Conservation (phyloP, 2,329 filamentous ascomycete species). For the Fusarium incarnatum region DNA sequence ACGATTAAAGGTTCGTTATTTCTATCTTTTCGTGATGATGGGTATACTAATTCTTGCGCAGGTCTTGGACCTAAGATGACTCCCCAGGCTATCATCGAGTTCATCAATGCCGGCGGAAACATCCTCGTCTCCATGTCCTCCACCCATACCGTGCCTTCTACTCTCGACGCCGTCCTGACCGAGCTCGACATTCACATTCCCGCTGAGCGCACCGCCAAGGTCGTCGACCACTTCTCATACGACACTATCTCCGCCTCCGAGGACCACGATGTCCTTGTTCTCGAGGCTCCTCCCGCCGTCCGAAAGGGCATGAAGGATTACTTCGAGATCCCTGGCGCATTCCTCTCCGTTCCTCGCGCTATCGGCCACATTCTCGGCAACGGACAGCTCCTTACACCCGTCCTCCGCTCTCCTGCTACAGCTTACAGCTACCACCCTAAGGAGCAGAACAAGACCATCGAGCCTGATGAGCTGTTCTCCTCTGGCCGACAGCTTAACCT, state of each 20-base stretch:
- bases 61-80: slow-evolving; percentile 90
- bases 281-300: slow-evolving; percentile 74
- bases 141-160: slow-evolving; percentile 74
- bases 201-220: slow-evolving; percentile 82
- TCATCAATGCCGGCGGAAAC: slow-evolving; percentile 92
- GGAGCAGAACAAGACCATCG: slow-evolving; percentile 76
- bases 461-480: slow-evolving; percentile 82
- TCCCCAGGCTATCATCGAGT: slow-evolving; percentile 87
- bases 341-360: slow-evolving; percentile 84
- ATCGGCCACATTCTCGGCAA: slow-evolving; percentile 86
- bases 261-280: slow-evolving; percentile 86
- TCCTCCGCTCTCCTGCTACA: slow-evolving; percentile 84
- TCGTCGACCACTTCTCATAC: slow-evolving; percentile 97
- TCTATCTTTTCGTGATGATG: background rate
- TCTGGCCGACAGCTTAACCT: slow-evolving; percentile 85
- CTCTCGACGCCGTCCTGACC: slow-evolving; percentile 81
- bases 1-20: slow-evolving; percentile 83
- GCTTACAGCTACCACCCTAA: slow-evolving; percentile 96
- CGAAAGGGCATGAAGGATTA: slow-evolving; percentile 79
- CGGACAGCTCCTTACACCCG: slow-evolving; percentile 80
- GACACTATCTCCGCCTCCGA: slow-evolving; percentile 81
- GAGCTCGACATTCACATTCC: slow-evolving; percentile 93
- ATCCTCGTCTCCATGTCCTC: slow-evolving; percentile 87
- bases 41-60: slow-evolving; percentile 51
- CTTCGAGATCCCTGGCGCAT: slow-evolving; percentile 68